These are phyloP conservation scores for Zizania palustris DNA, from an alignment of 202 grass and related monocot genomes.

Conservation along the genomic window DNA sequence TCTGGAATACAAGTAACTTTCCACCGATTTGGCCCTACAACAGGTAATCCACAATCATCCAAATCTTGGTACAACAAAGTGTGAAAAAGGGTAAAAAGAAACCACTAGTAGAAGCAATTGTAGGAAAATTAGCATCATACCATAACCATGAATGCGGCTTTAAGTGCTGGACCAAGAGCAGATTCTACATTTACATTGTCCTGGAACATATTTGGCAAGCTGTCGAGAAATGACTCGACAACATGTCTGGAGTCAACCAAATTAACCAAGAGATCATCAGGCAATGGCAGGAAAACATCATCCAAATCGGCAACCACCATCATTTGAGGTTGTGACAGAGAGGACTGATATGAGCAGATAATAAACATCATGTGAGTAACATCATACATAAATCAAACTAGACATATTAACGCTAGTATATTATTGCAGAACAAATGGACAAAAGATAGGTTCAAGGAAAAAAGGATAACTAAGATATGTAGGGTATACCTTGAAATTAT, in stretches of 20 bases:
- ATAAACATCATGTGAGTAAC: conserved; percentile 31
- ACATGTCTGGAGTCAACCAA: conserved; percentile 85
- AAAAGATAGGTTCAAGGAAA: background rate
- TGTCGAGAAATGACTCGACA: conserved; percentile 87
- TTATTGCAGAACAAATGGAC: conserved; percentile 13
- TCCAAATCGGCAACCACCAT: conserved; percentile 95
- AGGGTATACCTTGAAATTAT: conserved; percentile 84
- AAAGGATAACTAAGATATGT: conserved; percentile 12
- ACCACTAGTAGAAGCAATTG: background rate
- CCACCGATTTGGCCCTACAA: conserved; percentile 90
- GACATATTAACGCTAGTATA: background rate
- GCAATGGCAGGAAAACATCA: conserved; percentile 88
- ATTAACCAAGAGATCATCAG: conserved; percentile 97
- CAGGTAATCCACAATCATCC: conserved; percentile 30
- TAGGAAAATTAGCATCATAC: conserved; percentile 52
- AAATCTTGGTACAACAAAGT: conserved; percentile 33
- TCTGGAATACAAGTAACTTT: conserved; percentile 92
- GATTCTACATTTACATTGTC: conserved; percentile 90
- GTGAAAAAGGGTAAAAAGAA: conserved; percentile 24
- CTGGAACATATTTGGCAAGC: conserved; percentile 93
- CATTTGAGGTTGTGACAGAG: conserved; percentile 96
- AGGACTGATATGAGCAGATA: conserved; percentile 66
- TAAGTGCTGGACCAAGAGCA: conserved; percentile 91
- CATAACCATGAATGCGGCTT: conserved; percentile 98
- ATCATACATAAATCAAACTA: conserved; percentile 4